Conservation (phyloP, 2,329 filamentous ascomycete species). For the Neofusicoccum umdonicola region DNA sequence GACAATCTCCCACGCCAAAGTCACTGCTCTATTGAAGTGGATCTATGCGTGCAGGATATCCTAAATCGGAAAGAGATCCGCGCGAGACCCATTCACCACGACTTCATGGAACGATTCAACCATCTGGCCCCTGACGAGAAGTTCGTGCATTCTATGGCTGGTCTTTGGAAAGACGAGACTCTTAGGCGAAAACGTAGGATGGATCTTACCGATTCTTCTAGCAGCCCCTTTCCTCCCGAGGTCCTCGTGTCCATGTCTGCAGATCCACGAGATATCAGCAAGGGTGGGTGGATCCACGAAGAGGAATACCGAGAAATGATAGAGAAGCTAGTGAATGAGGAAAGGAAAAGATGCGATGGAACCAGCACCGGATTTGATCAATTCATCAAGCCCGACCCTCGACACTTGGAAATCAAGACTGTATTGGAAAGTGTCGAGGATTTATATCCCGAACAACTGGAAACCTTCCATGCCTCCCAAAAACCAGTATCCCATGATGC, state of each 20-base stretch:
- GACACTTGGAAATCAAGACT: constrained; percentile 66
- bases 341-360: constrained; percentile 52
- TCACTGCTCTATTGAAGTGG: constrained; percentile 85
- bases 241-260: constrained; percentile 87
- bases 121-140: constrained; percentile 69
- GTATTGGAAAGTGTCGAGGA: constrained; percentile 82
- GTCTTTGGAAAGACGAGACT: constrained; percentile 87
- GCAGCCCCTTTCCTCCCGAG: constrained; percentile 76
- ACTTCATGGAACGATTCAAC: constrained; percentile 72
- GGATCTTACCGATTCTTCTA: constrained; percentile 61
- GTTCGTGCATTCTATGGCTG: constrained; percentile 89
- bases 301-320: constrained; percentile 73
- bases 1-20: constrained; percentile 70
- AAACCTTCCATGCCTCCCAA: constrained; percentile 13
- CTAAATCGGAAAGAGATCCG: constrained; percentile 74
- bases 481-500: neutral
- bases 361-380: constrained; percentile 58
- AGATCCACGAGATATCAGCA: constrained; percentile 67
- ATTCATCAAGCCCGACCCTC: constrained; percentile 58
- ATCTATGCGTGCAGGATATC: constrained; percentile 86
- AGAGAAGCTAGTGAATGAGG: constrained; percentile 60
- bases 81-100: constrained; percentile 77
- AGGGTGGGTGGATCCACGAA: constrained; percentile 91
- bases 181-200: constrained; percentile 72
- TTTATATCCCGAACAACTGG: constrained; percentile 69